These are phyloP conservation scores for Pseudocercospora pini-densiflorae DNA, from an alignment of 2,329 filamentous ascomycete genomes.

Conservation along the genomic window DNA sequence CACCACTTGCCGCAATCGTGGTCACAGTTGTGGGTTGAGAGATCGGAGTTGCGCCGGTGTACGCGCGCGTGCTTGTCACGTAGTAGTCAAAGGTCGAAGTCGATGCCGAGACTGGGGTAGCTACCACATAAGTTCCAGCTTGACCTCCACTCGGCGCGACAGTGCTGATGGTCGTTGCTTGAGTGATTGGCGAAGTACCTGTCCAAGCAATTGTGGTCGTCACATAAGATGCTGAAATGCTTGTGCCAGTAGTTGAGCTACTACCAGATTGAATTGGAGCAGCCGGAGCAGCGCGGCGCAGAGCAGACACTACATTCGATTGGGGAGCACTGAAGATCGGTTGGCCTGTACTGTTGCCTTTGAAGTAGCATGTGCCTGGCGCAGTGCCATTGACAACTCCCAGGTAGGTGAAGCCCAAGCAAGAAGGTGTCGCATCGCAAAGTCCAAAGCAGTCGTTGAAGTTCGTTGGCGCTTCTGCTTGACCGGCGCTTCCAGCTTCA, in stretches of 20 bases:
- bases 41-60: conserved; percentile 8
- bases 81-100: conserved; percentile 4
- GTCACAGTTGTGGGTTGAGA: conserved; percentile 13
- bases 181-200: background rate
- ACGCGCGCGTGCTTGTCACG: conserved; percentile 11
- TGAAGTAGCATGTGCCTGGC: conserved; percentile 33
- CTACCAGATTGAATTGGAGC: conserved; percentile 1
- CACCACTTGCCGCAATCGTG: conserved; percentile 2
- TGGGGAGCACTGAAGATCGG: conserved; percentile 3
- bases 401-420: conserved; percentile 31
- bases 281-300: background rate
- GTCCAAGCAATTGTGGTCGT: background rate
- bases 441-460: conserved; percentile 33
- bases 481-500: background rate
- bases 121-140: background rate
- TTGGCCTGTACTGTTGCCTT: conserved; percentile 7
- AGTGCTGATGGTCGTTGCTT: background rate
- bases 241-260: background rate
- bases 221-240: background rate
- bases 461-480: conserved; percentile 5
- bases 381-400: conserved; percentile 30
- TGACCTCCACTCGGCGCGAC: conserved; percentile 2
- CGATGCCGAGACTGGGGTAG: background rate
- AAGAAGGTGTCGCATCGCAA: conserved; percentile 28
- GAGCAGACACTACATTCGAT: conserved; percentile 9